Percentiles rank a stretch among this genome's conserved stretches.
Evolutionary conservation across 2,329 filamentous ascomycete species (phyloP).

Genomic region (Trichoderma brevicompactum): DNA sequence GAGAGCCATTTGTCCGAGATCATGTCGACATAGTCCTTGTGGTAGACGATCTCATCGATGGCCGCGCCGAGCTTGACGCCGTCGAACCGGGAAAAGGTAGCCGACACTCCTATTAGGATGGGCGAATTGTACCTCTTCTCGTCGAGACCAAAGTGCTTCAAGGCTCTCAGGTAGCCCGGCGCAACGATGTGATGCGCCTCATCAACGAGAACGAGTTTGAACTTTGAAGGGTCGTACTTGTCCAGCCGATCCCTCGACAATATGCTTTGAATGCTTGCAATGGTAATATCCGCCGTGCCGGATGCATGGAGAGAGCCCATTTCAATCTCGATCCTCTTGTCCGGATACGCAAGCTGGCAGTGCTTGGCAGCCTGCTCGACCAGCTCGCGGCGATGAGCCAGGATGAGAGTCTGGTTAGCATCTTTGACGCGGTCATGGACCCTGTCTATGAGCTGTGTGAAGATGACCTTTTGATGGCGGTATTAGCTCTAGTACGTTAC

Average conservation of each 20-base stretch:
- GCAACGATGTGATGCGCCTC: constrained; percentile 97
- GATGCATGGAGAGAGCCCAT: constrained; percentile 81
- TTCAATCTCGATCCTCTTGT: constrained; percentile 83
- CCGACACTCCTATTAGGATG: constrained; percentile 86
- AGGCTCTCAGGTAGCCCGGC: constrained; percentile 71
- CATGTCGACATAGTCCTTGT: constrained; percentile 73
- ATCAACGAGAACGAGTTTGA: constrained; percentile 92
- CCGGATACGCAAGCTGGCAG: constrained; percentile 78
- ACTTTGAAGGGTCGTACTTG: constrained; percentile 78
- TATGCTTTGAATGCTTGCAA: constrained; percentile 88
- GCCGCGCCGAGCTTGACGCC: constrained; percentile 79
- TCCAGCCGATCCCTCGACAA: constrained; percentile 73
- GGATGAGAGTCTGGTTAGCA: constrained; percentile 77
- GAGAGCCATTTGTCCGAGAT: constrained; percentile 90
- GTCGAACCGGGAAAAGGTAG: constrained; percentile 77
- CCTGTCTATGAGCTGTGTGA: constrained; percentile 89
- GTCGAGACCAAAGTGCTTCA: constrained; percentile 78
- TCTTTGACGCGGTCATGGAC: constrained; percentile 59
- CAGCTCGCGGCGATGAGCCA: constrained; percentile 90
- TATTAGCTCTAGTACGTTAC: background rate
- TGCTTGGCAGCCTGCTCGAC: constrained; percentile 92
- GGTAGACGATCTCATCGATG: constrained; percentile 95
- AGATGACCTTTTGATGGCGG: constrained; percentile 71
- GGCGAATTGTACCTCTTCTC: constrained; percentile 52
- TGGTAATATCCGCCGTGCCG: constrained; percentile 85